A percentile compares a stretch with the other conserved stretches of the same genome.
Conservation (phyloP, 169 alveolate genomes). For the Perkinsus olseni region DNA sequence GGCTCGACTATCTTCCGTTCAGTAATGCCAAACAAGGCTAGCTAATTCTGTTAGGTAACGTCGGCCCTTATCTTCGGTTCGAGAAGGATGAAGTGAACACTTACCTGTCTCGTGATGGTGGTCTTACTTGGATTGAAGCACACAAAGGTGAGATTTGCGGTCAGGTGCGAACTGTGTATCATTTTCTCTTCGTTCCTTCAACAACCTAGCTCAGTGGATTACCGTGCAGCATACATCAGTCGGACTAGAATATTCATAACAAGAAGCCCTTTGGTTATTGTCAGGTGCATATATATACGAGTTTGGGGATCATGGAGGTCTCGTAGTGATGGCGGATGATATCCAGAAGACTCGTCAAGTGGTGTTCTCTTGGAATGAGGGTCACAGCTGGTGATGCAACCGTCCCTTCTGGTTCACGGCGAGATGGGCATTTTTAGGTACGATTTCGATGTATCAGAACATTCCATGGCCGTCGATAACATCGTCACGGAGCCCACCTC, state of each 20-base stretch:
- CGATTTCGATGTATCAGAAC: conserved; percentile 70
- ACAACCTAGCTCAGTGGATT: too few species aligned
- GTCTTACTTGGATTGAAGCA: conserved; percentile 93
- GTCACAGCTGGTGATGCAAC: conserved; percentile 77
- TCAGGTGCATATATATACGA: conserved; percentile 84
- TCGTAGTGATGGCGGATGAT: conserved; percentile 92
- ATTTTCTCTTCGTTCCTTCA: too few species aligned
- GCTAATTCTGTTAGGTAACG: conserved; percentile 69
- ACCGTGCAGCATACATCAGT: too few species aligned
- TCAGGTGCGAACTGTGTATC: too few species aligned
- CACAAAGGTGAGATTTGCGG: conserved; percentile 93
- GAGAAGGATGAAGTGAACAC: conserved; percentile 73
- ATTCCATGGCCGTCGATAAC: conserved; percentile 78
- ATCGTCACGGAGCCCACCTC: conserved; percentile 92
- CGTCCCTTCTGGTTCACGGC: neutral
- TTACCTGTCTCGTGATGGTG: conserved; percentile 94
- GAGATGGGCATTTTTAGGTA: conserved; percentile 24
- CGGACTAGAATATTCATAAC: too few species aligned
- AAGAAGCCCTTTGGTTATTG: too few species aligned
- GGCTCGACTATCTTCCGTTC: too few species aligned
- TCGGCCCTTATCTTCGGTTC: conserved; percentile 71
- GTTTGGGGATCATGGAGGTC: conserved; percentile 98
- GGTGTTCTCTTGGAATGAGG: conserved; percentile 89
- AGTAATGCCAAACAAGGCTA: too few species aligned
- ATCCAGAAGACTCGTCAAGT: conserved; percentile 55